Base-by-base conservation (phyloP, 2,329 filamentous ascomycete genomes). In the Penicillium capsulatum region DNA sequence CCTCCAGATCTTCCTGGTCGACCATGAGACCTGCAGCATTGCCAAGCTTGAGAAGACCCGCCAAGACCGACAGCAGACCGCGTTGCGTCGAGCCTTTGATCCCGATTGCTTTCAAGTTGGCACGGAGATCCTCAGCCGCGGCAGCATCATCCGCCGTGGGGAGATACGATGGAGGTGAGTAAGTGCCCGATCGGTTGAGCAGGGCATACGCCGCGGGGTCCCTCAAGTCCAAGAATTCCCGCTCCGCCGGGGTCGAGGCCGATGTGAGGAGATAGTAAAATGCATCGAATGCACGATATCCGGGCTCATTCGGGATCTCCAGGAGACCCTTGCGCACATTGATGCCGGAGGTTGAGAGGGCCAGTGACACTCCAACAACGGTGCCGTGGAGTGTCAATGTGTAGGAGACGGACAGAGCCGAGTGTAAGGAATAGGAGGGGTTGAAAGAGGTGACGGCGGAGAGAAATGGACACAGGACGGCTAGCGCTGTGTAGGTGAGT, bases 191-290 rank as follows among this genome's bases (percentile, higher is more conserved):
- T 54, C 81, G 83, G 46, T 85, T 81, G 13, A 98, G 74, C 1
- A 98, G 72, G 4, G 80, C 68, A 63, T 97, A 98, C 30, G 78
- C 75, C 3, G 86, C 84, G 2, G 86, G 79, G 7, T 81, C 74
- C 66, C 88, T 85, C 19, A 98, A 76, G 17, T 84, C 81, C 10
- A 98, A 71, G 45, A 90, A 94, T 60, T 97, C 91, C 40, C 88
- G 77, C 68, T 98, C 92, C 2, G 88, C 83, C 3, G 84, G 81
- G 1, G 87, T 92, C 0, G 92, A 94, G 1, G 86, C 85, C n/a
- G 86, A 89, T 0, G 90, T 94, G 29, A 97, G 75, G 1, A 98
- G 79, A 57, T 96, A 97, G 69, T 98, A 97, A 61, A 98, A 97
- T 34, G 94, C 92, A 59, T 98, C 91, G 54, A 98, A 98, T 3